These are phyloP conservation scores for Scleroderma bovista DNA, from an alignment of 768 basidiomycete genomes.

Conservation along the genomic window DNA sequence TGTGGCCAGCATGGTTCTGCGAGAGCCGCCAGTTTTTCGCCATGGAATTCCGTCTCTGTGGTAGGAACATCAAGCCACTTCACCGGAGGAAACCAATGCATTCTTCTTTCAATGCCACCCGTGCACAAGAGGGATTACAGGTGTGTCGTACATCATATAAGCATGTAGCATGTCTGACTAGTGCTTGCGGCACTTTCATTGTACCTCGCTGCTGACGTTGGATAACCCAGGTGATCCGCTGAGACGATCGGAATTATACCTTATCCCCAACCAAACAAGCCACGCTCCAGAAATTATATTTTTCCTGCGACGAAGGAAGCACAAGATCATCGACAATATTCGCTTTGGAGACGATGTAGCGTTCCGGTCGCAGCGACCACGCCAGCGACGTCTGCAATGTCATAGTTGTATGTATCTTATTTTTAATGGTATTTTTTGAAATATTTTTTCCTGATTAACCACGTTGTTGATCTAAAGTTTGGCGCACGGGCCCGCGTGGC, in stretches of 20 bases:
- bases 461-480: conserved; percentile 32
- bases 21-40: neutral
- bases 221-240: no score
- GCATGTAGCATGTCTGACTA: neutral
- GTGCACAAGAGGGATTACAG: neutral
- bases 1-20: neutral
- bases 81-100: neutral
- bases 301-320: conserved; percentile 5
- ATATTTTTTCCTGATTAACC: conserved; percentile 17
- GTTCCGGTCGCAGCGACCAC: conserved; percentile 14
- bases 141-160: neutral
- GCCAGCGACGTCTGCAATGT: conserved; percentile 16
- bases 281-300: conserved; percentile 10
- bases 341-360: conserved; percentile 9
- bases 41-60: neutral
- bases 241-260: conserved; percentile 15
- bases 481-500: conserved; percentile 36
- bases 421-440: conserved; percentile 25
- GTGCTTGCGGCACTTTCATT: neutral
- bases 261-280: conserved; percentile 30
- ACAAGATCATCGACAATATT: neutral
- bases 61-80: neutral
- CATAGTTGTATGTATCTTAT: conserved; percentile 22
- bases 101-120: neutral
- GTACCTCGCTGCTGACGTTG: neutral